Conservation (phyloP, 305 asterid species). For the Fraxinus latifolia region DNA sequence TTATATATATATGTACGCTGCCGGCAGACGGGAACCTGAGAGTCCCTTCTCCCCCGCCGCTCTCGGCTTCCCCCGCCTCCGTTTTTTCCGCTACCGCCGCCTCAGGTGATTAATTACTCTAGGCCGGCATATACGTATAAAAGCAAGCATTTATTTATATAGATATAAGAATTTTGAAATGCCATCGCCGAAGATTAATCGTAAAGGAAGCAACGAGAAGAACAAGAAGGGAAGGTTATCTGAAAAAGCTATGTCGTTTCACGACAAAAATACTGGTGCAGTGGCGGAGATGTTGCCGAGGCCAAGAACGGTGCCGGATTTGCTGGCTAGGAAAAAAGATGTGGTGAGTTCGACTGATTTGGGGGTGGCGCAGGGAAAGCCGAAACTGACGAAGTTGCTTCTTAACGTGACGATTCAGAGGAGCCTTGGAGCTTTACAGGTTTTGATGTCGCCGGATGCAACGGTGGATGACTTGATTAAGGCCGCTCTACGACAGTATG, state of each 20-base stretch:
- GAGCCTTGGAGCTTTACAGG: slow-evolving; percentile 68
- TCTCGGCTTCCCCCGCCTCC: slow-evolving; percentile 37
- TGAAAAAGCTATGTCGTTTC: slow-evolving; percentile 44
- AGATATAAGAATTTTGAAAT: slow-evolving; percentile 7
- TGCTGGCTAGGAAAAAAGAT: slow-evolving; percentile 25
- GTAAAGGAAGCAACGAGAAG: slow-evolving; percentile 38
- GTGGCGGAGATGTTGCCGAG: slow-evolving; percentile 31
- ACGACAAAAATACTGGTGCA: slow-evolving; percentile 23
- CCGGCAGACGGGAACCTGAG: slow-evolving; percentile 33
- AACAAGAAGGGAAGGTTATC: slow-evolving; percentile 37
- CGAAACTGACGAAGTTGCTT: slow-evolving; percentile 53
- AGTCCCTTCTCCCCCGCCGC: slow-evolving; percentile 17
- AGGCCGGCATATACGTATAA: not conserved
- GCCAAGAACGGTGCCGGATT: slow-evolving; percentile 49
- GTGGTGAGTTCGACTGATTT: slow-evolving; percentile 19
- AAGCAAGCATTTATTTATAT: not conserved
- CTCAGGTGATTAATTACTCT: slow-evolving; percentile 21
- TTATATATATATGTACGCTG: slow-evolving; percentile 26
- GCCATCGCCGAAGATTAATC: slow-evolving; percentile 46
- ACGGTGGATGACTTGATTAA: slow-evolving; percentile 66
- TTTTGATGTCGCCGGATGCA: slow-evolving; percentile 60
- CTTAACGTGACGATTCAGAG: slow-evolving; percentile 75
- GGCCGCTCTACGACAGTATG: slow-evolving; percentile 63
- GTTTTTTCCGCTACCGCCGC: slow-evolving; percentile 36
- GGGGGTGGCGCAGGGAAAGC: slow-evolving; percentile 19